Evolutionary conservation across 768 basidiomycete genomes (phyloP), one percentile per base, ranked within the genome.

Genomic region (Mycena haematopus): DNA sequence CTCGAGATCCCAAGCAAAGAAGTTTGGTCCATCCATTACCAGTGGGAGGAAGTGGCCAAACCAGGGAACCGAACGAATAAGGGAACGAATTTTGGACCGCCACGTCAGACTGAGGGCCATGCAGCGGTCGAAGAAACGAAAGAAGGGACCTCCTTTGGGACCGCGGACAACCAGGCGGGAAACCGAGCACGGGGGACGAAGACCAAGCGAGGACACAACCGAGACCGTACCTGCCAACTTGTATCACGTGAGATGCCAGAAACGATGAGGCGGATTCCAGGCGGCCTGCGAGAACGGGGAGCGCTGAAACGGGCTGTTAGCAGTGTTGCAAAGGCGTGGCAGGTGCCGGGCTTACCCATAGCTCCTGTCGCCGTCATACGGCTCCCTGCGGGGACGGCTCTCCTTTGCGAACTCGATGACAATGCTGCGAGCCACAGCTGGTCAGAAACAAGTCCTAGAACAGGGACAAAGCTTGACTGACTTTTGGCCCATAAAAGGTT

Each of bases 361-460:
- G 61, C 78, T 76, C 70, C 85, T 75, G 38, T 81, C 79, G 31
- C 80, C 79, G 54, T 91, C 91, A 68, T 89, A 91, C 17, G 78
- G 76, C 21, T 95, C 93, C 57, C 93, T 86, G 66, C 92, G 89
- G 58, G 91, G 90, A 22, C 93, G 88, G 63, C 88, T 89, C 70
- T 98, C 96, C 75, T 96, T 96, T 9, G 96, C 95, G 71, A 95
- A 95, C 74, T 99, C 94, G 47, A 99, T 95, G 15, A 97, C 91
- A 65, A 99, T 92, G 72, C 96, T 97, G 57, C 21, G 6, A 40
- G 29, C 29, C 29, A 31, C 29, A 31, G 50, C 13, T n/a, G 11
- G 58, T 46, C 22, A 58, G n/a, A 19, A n/a, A 49, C 33, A 25
- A 55, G 31, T 19, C 29, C 29, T 19, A 25, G 6, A 21, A 24